phyloP scores from a whole-genome alignment of 306 rosid species.

The Notholithocarpus densiflorus region DNA sequence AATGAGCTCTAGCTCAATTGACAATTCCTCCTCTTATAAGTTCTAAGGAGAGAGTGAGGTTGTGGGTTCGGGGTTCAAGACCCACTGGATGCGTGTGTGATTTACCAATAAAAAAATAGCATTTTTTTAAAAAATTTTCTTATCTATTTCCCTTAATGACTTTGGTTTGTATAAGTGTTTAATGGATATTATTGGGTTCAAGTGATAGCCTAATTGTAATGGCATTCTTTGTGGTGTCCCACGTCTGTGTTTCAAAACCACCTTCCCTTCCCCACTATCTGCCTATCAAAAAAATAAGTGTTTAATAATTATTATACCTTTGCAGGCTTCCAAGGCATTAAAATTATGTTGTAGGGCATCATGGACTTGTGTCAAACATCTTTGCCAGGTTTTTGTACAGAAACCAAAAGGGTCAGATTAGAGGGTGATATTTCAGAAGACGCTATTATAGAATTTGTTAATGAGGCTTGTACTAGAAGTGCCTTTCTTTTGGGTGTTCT shows the following conservation, averaged over 20 bases:
- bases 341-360: constrained; percentile 67
- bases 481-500: constrained; percentile 69
- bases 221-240: too few relatives aligned
- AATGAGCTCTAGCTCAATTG: too few relatives aligned
- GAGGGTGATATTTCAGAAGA: constrained; percentile 41
- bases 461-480: constrained; percentile 52
- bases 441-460: constrained; percentile 40
- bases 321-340: constrained; percentile 75
- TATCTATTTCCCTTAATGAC: not conserved
- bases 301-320: not conserved
- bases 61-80: too few relatives aligned
- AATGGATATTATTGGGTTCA: not conserved
- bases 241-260: too few relatives aligned
- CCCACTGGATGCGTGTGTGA: too few relatives aligned
- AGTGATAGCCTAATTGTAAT: too few relatives aligned
- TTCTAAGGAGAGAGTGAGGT: too few relatives aligned
- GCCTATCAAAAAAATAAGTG: too few relatives aligned
- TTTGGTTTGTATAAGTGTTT: not conserved
- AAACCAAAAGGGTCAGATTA: constrained; percentile 17
- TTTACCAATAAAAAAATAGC: too few relatives aligned
- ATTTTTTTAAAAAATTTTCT: too few relatives aligned
- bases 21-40: too few relatives aligned
- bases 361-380: constrained; percentile 59
- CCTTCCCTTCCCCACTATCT: too few relatives aligned
- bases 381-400: constrained; percentile 27